Conservation (phyloP, 768 basidiomycete species). For the Coprinopsis strossmayeri region DNA sequence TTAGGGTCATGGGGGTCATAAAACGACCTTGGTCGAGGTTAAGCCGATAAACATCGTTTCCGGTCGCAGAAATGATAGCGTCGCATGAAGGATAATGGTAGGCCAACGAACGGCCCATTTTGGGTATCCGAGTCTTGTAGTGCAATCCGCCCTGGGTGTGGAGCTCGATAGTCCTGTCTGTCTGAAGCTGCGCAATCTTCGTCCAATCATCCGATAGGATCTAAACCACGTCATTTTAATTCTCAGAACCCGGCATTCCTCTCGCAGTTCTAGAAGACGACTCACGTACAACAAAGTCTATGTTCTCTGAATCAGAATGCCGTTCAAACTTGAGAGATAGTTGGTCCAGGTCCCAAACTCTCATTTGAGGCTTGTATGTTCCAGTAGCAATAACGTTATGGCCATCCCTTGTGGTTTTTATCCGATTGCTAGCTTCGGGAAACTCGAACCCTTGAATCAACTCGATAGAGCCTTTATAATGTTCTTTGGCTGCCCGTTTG, state of each 20-base stretch:
- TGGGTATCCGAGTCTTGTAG: slow-evolving; percentile 90
- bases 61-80: slow-evolving; percentile 77
- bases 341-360: slow-evolving; percentile 92
- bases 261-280: slow-evolving; percentile 18
- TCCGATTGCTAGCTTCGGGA: slow-evolving; percentile 89
- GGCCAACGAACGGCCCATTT: slow-evolving; percentile 84
- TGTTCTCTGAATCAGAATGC: slow-evolving; percentile 93
- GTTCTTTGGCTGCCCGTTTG: slow-evolving; percentile 62
- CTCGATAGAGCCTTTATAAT: slow-evolving; percentile 79
- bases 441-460: slow-evolving; percentile 96
- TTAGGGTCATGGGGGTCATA: slow-evolving; percentile 69
- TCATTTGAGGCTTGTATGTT: slow-evolving; percentile 95
- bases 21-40: slow-evolving; percentile 96
- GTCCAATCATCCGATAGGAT: slow-evolving; percentile 8
- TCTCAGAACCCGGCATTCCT: not conserved
- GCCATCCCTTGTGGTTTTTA: slow-evolving; percentile 89
- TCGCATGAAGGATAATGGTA: slow-evolving; percentile 96
- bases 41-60: slow-evolving; percentile 84
- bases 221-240: not conserved
- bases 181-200: slow-evolving; percentile 64
- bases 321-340: slow-evolving; percentile 93
- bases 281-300: slow-evolving; percentile 93
- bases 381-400: slow-evolving; percentile 92
- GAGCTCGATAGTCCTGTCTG: slow-evolving; percentile 88
- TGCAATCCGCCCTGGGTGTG: slow-evolving; percentile 94